Conservation (phyloP, 2,329 filamentous ascomycete genomes). For the Scolecobasidium constrictum region DNA sequence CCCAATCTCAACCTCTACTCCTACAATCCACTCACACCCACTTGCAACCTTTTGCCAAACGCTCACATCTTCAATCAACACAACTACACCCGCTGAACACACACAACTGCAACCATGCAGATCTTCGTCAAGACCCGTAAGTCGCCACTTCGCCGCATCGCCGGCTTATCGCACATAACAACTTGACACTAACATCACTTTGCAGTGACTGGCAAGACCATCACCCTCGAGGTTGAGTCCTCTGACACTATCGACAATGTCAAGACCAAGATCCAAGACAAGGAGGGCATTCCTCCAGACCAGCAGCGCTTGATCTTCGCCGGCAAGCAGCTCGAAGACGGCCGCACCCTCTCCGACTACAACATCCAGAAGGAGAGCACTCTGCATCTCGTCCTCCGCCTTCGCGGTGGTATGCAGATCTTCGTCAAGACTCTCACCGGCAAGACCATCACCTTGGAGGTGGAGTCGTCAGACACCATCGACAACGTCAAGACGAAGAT, state of each 20-base stretch:
- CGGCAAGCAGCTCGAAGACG: constrained; percentile 93
- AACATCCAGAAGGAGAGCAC: constrained; percentile 83
- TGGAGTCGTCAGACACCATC: constrained; percentile 28
- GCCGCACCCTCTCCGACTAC: constrained; percentile 83
- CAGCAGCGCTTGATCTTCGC: constrained; percentile 97
- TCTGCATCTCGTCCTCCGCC: constrained; percentile 64
- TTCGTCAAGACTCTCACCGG: constrained; percentile 54
- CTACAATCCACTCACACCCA: not conserved
- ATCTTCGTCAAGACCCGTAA: constrained; percentile 96
- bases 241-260: constrained; percentile 93
- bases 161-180: constrained; percentile 10
- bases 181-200: constrained; percentile 22
- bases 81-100: constrained; percentile 9
- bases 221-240: constrained; percentile 56
- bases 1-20: not conserved
- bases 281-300: constrained; percentile 93
- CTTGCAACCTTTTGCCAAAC: not conserved
- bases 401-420: constrained; percentile 54
- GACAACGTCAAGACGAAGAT: constrained; percentile 34
- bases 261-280: constrained; percentile 95
- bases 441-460: constrained; percentile 40
- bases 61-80: not conserved
- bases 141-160: constrained; percentile 31
- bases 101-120: constrained; percentile 58
- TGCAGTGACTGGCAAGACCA: constrained; percentile 55